Percentiles rank a stretch among this genome's conserved stretches.
phyloP scores from a whole-genome alignment of 2,329 filamentous ascomycete species.

The Lasiodiplodia citricola region DNA sequence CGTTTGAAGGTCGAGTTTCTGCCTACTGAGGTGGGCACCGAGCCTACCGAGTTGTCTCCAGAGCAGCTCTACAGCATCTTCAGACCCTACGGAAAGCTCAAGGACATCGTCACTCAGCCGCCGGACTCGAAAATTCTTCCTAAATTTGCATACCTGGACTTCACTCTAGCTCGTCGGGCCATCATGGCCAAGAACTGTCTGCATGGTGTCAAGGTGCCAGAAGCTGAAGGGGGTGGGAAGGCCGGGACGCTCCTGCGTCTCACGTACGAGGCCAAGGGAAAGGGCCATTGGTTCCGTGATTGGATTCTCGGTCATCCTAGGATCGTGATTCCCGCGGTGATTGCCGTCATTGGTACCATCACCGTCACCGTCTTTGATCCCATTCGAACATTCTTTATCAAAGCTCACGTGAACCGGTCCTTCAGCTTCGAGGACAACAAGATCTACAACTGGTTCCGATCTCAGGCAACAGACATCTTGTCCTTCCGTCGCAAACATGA shows the following conservation, averaged over 20 bases:
- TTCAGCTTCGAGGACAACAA: slow-evolving; percentile 75
- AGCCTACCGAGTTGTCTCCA: slow-evolving; percentile 79
- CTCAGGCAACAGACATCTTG: slow-evolving; percentile 70
- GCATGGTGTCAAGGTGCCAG: slow-evolving; percentile 77
- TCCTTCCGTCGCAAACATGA: slow-evolving; percentile 61
- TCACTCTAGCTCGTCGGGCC: slow-evolving; percentile 72
- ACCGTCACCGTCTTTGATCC: slow-evolving; percentile 93
- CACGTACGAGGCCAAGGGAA: slow-evolving; percentile 80
- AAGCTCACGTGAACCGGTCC: slow-evolving; percentile 79
- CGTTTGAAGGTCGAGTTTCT: slow-evolving; percentile 85
- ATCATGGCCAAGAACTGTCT: slow-evolving; percentile 92
- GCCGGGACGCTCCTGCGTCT: slow-evolving; percentile 77
- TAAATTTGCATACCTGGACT: slow-evolving; percentile 80
- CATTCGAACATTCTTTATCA: slow-evolving; percentile 91
- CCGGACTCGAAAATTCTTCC: slow-evolving; percentile 86
- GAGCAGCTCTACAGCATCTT: slow-evolving; percentile 88
- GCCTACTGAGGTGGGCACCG: slow-evolving; percentile 70
- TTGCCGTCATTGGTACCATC: slow-evolving; percentile 78
- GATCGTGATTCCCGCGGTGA: slow-evolving; percentile 82
- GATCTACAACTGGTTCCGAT: slow-evolving; percentile 81
- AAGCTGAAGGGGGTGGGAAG: slow-evolving; percentile 73
- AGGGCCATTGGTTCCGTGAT: slow-evolving; percentile 79
- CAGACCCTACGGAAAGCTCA: slow-evolving; percentile 86
- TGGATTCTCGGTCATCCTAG: slow-evolving; percentile 87
- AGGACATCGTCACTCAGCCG: slow-evolving; percentile 81